Base-by-base conservation (phyloP, 2,329 filamentous ascomycete species). In the Rhinocladiella mackenziei region DNA sequence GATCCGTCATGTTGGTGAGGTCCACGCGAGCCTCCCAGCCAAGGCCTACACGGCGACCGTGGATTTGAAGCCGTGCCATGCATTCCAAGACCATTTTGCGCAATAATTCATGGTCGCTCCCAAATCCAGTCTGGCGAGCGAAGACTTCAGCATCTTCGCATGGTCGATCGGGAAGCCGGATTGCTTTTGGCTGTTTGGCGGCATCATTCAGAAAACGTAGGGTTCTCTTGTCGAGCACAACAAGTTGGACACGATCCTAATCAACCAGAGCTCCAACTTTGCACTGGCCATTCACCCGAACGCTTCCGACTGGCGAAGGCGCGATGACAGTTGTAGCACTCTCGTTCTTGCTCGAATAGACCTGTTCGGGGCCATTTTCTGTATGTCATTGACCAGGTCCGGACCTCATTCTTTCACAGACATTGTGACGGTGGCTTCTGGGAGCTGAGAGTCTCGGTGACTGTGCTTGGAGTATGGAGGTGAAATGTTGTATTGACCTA, bases 241-340 rank as follows among this genome's bases (percentile, higher is more conserved):
- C 18, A 35, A 47, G 26, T 20, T 47, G 32, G 31, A 46, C 11
- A 40, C 15, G 11, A 14, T 52, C 13, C 74, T 78, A 0, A 71
- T 72, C 1, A 82, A 82, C 51, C 79, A 83, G 56, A 75, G 69
- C 45, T 68, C 75, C 0, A 65, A 70, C 40, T 83, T 82, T 62
- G 73, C 74, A 17, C 79, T 78, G 3, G 72, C 69, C 0, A 70
- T 82, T 22, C 70, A 75, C 56, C 77, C 77, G n/a, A 4, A 82
- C 78, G 0, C 59, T 83, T 62, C 67, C 51, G 48, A 65, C 63
- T 3, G 78, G 73, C 0, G 62, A 70, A 1, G 71, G 77, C 60
- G 74, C 72, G 1, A 62, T 77, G 54, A 68, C 68, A 37, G 56
- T 72, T 25, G 71, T 67, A 17, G 73, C 74, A 6, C 63, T 79